These are phyloP conservation scores for Scutellaria barbata DNA, from an alignment of 257 asterid genomes.

Conservation along the genomic window DNA sequence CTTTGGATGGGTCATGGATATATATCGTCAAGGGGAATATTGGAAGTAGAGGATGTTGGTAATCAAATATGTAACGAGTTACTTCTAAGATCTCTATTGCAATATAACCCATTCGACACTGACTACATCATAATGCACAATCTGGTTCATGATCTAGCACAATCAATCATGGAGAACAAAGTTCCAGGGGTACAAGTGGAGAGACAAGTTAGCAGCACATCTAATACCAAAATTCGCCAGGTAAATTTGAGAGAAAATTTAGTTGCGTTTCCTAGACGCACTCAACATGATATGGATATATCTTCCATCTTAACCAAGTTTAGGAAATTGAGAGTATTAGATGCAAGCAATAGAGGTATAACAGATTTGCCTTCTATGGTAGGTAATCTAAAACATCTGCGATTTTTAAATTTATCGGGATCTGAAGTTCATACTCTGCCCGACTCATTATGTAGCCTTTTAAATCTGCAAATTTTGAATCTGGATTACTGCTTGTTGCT, in stretches of 20 bases:
- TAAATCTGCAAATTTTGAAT: too few species aligned
- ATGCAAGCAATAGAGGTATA: too few species aligned
- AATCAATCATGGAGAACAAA: too few species aligned
- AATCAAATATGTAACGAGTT: conserved; percentile 40
- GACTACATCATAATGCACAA: conserved; percentile 43
- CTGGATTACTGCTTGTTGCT: too few species aligned
- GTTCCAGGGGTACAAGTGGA: too few species aligned
- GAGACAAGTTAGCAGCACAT: neutral
- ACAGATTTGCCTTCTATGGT: too few species aligned
- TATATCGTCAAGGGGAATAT: conserved; percentile 31
- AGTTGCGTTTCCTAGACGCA: conserved; percentile 17
- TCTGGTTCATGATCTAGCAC: conserved; percentile 26
- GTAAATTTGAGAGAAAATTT: conserved; percentile 24
- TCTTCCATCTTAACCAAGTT: too few species aligned
- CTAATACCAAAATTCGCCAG: conserved; percentile 8
- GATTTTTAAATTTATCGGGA: too few species aligned
- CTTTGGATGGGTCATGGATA: conserved; percentile 44
- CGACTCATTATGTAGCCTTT: too few species aligned
- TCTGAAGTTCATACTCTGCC: too few species aligned
- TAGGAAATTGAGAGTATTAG: too few species aligned
- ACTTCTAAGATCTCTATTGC: conserved; percentile 36
- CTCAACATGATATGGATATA: neutral
- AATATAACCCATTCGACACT: neutral
- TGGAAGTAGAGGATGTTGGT: conserved; percentile 36
- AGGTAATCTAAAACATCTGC: too few species aligned